Base-by-base conservation (phyloP, 2,329 filamentous ascomycete species). In the Claviceps lovelessii region DNA sequence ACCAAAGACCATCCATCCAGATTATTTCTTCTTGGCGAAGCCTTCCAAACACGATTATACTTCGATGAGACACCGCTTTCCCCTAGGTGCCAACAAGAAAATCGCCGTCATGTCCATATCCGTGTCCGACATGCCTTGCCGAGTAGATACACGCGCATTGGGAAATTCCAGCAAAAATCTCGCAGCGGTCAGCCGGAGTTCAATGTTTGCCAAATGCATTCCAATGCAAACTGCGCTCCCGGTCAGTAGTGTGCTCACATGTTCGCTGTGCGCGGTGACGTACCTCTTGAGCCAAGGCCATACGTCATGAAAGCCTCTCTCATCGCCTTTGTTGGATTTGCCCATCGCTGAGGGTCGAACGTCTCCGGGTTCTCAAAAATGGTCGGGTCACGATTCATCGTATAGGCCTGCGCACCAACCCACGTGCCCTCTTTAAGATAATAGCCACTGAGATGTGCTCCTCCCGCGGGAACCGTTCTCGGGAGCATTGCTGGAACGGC, bases 131-230 rank as follows among this genome's bases (percentile, higher is more conserved):
- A 70, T 72, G 11, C 63, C 65, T 49, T 72, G 66, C 15, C 55
- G 52, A 3, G 33, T 56, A n/a, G 68, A 70, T 8, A 67, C 55
- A 19, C 49, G 63, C 1, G 67, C 63, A 8, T 63, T 62, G 0
- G 70, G 69, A 57, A 73, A 78, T 37, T 73, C 65, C 0, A 71
- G 68, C 61, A 81, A 79, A 63, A 83, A 78, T 5, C 72, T 66
- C 0, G 76, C 74, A 0, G 73, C 68, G 0, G 71, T 76, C 41
- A 79, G 71, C 9, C 78, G 70, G 35, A 83, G 61, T 60, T 83
- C 79, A 65, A 79, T 78, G 28, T 70, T 67, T 0, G 80, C 79
- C 23, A 84, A 68, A 56, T 82, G 77, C 31, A 78, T 66, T 2
- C 80, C 80, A 17, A 84, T 67, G 57, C 80, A 84, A 2, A 64